Base-by-base conservation (phyloP, 1,284 basidiomycete species). In the Coniferiporia weirii region DNA sequence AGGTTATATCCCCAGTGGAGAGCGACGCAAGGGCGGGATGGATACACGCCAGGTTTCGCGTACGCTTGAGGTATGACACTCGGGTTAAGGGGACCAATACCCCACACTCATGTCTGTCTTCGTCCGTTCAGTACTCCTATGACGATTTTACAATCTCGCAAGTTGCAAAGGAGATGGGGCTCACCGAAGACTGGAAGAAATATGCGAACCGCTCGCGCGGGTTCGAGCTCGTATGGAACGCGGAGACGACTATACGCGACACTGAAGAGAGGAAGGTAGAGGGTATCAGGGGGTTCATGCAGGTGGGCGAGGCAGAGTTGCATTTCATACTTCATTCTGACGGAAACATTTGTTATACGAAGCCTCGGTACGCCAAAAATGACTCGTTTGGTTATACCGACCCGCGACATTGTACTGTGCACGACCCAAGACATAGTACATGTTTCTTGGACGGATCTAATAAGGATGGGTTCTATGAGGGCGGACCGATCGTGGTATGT, bases 321-420 rank as follows among this genome's bases (percentile, higher is more conserved):
- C 5, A 27, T 5, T 27, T 5, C 27, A 27, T 27, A 27, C 5
- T 3, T 5, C 27, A 5, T 27, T 27, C 27, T 27, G 27, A 27
- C 27, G 27, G 27, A 3, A 12, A 17, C 15, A 10, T 46, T 46
- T 35, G 15, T 57, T 59, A 47, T 62, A 8, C 57, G 38, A 3
- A 85, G 80, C 83, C 80, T 12, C 75, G 80, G 12, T 83, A 81
- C 63, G 71, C 74, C 12, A 35, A 22, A 3, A 79, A 84, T 64
- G 83, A 84, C 3, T 80, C 79, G 0, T 86, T 80, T 69, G 81
- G 80, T 64, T 84, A 79, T 61, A 85, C 83, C 3, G 83, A 86
- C 67, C 84, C 84, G 0, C 71, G 83, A 27, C 84, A 85, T 68
- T 87, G 84, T 65, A 84, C 82, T 65, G 73, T 79, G 43, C 77